Evolutionary conservation across 331 rosid genomes (phyloP).

Genomic region (Saraca asoca): DNA sequence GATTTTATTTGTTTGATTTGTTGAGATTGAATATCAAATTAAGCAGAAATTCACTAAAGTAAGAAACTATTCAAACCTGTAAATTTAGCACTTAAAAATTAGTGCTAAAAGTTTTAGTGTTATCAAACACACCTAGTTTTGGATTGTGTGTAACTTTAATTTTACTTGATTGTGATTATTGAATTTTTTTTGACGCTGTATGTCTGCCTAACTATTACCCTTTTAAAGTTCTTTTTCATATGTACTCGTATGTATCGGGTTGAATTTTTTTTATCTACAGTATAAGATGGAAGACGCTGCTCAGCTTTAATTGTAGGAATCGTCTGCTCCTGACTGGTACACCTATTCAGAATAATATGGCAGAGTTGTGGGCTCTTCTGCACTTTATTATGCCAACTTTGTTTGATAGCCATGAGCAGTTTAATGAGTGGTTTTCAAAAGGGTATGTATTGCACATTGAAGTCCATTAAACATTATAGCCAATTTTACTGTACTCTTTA

Average conservation of each 20-base stretch:
- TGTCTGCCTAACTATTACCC: background rate
- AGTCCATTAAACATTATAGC: conserved; percentile 10
- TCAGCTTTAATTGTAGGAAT: conserved; percentile 95
- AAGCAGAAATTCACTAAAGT: too few species aligned
- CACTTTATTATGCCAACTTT: conserved; percentile 98
- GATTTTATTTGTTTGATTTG: background rate
- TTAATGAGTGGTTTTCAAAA: conserved; percentile 99
- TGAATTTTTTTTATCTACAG: conserved; percentile 50
- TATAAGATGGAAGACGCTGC: conserved; percentile 99
- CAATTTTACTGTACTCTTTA: background rate
- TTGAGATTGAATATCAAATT: background rate
- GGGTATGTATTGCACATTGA: conserved; percentile 58
- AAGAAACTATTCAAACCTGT: too few species aligned
- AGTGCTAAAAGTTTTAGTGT: too few species aligned
- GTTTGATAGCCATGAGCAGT: conserved; percentile 98
- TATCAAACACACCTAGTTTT: too few species aligned
- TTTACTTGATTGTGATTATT: background rate
- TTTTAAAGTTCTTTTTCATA: background rate
- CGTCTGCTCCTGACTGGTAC: conserved; percentile 94
- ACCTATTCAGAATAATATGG: conserved; percentile 98
- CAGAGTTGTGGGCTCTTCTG: conserved; percentile 97
- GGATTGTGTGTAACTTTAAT: too few species aligned
- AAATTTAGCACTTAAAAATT: too few species aligned
- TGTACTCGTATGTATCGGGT: background rate
- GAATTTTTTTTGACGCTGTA: background rate